Evolutionary conservation across 2,329 filamentous ascomycete species (phyloP).

Genomic region (Pezicula carpinea): DNA sequence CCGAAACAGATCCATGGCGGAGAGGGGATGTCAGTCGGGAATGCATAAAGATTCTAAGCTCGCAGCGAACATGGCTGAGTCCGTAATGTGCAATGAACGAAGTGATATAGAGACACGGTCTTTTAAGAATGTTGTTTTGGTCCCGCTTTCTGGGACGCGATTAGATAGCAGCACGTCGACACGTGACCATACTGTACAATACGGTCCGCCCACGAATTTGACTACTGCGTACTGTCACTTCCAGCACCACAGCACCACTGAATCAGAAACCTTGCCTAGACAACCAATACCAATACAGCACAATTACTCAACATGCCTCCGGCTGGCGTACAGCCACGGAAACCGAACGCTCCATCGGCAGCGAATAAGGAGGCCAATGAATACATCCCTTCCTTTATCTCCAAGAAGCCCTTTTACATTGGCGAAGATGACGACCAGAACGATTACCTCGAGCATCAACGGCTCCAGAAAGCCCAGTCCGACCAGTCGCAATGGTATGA

Average conservation of each 20-base stretch:
- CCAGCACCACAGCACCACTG: neutral
- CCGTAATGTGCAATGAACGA: too few relatives aligned
- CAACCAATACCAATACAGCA: neutral
- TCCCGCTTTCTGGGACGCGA: too few relatives aligned
- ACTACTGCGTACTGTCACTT: too few relatives aligned
- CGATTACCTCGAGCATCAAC: constrained; percentile 95
- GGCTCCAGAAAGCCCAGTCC: constrained; percentile 64
- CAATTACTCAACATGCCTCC: constrained; percentile 32
- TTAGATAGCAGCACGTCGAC: too few relatives aligned
- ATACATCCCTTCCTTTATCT: constrained; percentile 97
- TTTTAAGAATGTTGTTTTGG: neutral
- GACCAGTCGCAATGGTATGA: constrained; percentile 86
- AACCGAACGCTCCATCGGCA: constrained; percentile 31
- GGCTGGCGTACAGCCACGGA: constrained; percentile 27
- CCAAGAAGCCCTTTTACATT: constrained; percentile 95
- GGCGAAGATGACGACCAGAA: constrained; percentile 69
- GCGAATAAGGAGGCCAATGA: constrained; percentile 87
- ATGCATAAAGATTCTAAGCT: neutral
- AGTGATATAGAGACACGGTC: too few relatives aligned
- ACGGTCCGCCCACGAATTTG: too few relatives aligned
- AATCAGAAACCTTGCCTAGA: neutral
- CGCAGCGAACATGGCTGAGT: constrained; percentile 1
- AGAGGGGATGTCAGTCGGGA: constrained; percentile 5
- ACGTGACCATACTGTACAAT: too few relatives aligned
- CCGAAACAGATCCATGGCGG: constrained; percentile 69